Conservation (phyloP, 352 stramenopile genomes). For the Globisporangium splendens region DNA sequence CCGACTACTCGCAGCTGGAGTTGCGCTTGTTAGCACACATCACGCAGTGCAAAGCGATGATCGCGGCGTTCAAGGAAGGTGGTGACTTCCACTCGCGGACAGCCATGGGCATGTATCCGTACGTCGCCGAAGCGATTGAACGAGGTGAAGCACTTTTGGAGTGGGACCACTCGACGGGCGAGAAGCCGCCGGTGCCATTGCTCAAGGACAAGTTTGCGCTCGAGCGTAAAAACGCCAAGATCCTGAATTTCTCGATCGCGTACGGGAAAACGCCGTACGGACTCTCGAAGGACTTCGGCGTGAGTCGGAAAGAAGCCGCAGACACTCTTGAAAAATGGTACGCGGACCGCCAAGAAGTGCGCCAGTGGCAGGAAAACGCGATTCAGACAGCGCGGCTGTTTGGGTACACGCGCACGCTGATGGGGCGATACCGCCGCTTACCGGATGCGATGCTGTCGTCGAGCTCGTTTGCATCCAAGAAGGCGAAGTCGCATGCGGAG, state of each 20-base stretch:
- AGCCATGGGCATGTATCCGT: slow-evolving; percentile 99
- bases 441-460: slow-evolving; percentile 88
- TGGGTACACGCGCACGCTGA: slow-evolving; percentile 93
- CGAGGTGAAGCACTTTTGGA: slow-evolving; percentile 96
- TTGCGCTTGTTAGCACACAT: slow-evolving; percentile 98
- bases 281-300: slow-evolving; percentile 90
- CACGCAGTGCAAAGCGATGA: slow-evolving; percentile 98
- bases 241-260: slow-evolving; percentile 99
- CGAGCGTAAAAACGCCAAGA: slow-evolving; percentile 98
- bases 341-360: slow-evolving; percentile 85
- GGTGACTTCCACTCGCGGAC: slow-evolving; percentile 94
- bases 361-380: slow-evolving; percentile 92
- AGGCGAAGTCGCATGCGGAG: slow-evolving; percentile 84
- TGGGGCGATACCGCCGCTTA: slow-evolving; percentile 96
- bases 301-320: slow-evolving; percentile 72
- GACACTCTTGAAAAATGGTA: slow-evolving; percentile 97
- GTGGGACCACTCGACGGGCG: slow-evolving; percentile 94
- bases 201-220: slow-evolving; percentile 98
- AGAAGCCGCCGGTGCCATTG: slow-evolving; percentile 88
- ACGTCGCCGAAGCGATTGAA: slow-evolving; percentile 95
- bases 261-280: slow-evolving; percentile 99
- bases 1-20: slow-evolving; percentile 99
- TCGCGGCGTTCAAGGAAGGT: slow-evolving; percentile 93
- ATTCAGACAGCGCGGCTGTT: slow-evolving; percentile 85
- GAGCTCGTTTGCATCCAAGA: slow-evolving; percentile 56